Percentiles rank a stretch among this genome's conserved stretches.
Evolutionary conservation across 2,329 filamentous ascomycete species (phyloP).

Genomic region (Colletotrichum musicola): DNA sequence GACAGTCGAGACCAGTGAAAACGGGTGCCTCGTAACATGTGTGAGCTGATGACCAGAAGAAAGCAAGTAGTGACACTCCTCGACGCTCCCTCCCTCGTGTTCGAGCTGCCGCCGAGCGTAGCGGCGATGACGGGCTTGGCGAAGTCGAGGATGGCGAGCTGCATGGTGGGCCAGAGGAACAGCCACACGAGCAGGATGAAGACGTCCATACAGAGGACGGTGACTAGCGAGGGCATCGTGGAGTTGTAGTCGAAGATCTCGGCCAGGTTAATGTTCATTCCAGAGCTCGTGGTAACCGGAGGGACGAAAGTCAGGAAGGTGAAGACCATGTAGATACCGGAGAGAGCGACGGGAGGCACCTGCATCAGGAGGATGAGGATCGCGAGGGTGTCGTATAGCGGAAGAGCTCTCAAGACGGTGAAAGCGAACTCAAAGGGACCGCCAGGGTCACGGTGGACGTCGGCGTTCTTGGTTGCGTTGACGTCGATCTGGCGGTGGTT

Average conservation of each 20-base stretch:
- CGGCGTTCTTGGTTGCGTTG: conserved; percentile 75
- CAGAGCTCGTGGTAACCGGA: conserved; percentile 81
- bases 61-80: conserved; percentile 80
- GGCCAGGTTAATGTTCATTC: conserved; percentile 84
- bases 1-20: conserved; percentile 61
- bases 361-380: conserved; percentile 97
- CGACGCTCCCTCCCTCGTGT: conserved; percentile 75
- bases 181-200: conserved; percentile 88
- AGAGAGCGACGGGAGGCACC: conserved; percentile 87
- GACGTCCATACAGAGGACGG: conserved; percentile 85
- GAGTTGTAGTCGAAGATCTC: conserved; percentile 92
- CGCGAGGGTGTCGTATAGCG: conserved; percentile 93
- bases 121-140: conserved; percentile 95
- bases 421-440: conserved; percentile 82
- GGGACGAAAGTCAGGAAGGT: conserved; percentile 93
- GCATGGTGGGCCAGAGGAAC: conserved; percentile 87
- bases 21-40: conserved; percentile 63
- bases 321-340: conserved; percentile 91
- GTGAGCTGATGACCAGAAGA: conserved; percentile 72
- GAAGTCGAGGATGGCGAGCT: conserved; percentile 89
- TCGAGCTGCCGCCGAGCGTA: conserved; percentile 85
- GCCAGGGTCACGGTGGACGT: conserved; percentile 78
- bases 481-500: conserved; percentile 77
- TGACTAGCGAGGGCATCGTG: conserved; percentile 87
- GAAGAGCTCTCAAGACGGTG: conserved; percentile 90